Evolutionary conservation across 164 flowering plant genomes (phyloP).

Genomic region (Brasenia schreberi): DNA sequence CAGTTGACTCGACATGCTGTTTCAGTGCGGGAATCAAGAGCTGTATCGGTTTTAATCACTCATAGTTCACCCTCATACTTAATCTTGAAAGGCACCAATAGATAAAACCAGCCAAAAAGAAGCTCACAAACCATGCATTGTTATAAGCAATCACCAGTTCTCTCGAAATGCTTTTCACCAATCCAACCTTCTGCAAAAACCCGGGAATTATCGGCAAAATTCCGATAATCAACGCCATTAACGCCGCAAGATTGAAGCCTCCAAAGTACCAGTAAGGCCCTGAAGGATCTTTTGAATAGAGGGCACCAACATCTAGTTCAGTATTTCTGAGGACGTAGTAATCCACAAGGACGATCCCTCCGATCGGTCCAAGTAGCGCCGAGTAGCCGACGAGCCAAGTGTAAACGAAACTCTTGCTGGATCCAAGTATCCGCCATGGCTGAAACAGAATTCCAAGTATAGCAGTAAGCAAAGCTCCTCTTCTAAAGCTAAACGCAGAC

Average conservation of each 20-base stretch:
- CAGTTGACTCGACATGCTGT: background rate
- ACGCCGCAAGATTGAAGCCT: constrained; percentile 65
- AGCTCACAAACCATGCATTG: constrained; percentile 84
- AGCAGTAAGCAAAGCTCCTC: constrained; percentile 70
- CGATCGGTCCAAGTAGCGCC: constrained; percentile 84
- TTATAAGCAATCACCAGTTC: constrained; percentile 36
- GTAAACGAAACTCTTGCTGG: constrained; percentile 83
- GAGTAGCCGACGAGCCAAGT: constrained; percentile 94
- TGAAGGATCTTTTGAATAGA: constrained; percentile 41
- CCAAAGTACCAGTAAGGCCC: constrained; percentile 56
- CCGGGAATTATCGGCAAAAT: constrained; percentile 88
- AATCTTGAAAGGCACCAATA: constrained; percentile 43
- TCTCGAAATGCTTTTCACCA: constrained; percentile 21
- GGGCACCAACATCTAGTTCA: constrained; percentile 30
- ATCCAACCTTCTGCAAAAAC: constrained; percentile 60
- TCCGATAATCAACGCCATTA: constrained; percentile 47
- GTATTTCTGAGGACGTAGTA: constrained; percentile 47
- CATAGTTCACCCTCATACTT: background rate
- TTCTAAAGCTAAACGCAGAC: constrained; percentile 49
- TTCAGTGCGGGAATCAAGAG: background rate
- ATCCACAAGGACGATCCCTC: constrained; percentile 59
- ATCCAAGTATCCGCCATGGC: constrained; percentile 79
- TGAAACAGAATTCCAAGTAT: constrained; percentile 69
- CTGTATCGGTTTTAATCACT: background rate
- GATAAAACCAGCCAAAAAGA: constrained; percentile 43